Conservation (phyloP, 1,284 basidiomycete species). For the Cutaneotrichosporon cavernicola region DNA sequence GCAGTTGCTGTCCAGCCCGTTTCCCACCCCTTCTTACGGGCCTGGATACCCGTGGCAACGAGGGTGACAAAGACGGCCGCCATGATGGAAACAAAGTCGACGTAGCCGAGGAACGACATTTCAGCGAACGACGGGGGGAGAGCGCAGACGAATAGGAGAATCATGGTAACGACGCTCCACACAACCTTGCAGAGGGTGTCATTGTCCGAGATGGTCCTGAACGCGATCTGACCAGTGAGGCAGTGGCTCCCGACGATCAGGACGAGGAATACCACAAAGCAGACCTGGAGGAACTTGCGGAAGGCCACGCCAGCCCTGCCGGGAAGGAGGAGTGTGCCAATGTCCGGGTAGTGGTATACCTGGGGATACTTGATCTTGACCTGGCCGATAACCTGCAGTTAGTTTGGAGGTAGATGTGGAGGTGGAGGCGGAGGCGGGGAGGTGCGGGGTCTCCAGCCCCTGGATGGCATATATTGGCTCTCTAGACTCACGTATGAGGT, state of each 20-base stretch:
- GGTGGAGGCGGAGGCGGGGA: background rate
- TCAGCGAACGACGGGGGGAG: slow-evolving; percentile 26
- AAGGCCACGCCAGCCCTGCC: slow-evolving; percentile 7
- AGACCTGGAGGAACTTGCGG: slow-evolving; percentile 10
- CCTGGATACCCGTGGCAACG: slow-evolving; percentile 38
- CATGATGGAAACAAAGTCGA: slow-evolving; percentile 40
- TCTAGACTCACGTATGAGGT: slow-evolving; percentile 16
- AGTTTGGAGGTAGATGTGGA: background rate
- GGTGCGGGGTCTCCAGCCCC: background rate
- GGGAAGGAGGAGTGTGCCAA: slow-evolving; percentile 18
- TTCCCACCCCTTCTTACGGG: slow-evolving; percentile 22
- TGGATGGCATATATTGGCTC: background rate
- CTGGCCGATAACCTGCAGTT: slow-evolving; percentile 11
- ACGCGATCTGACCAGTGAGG: slow-evolving; percentile 22
- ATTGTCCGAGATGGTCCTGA: slow-evolving; percentile 18
- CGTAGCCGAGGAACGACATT: slow-evolving; percentile 42
- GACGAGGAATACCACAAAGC: slow-evolving; percentile 18
- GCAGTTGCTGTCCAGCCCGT: slow-evolving; percentile 33
- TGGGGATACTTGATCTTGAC: slow-evolving; percentile 27
- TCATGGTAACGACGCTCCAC: slow-evolving; percentile 20
- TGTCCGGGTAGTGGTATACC: slow-evolving; percentile 20
- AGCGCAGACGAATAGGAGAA: slow-evolving; percentile 21
- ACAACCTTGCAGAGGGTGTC: slow-evolving; percentile 15
- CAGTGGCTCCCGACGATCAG: slow-evolving; percentile 22
- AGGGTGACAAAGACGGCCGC: slow-evolving; percentile 38